A percentile compares a stretch with the other conserved stretches of the same genome.
These are phyloP conservation scores for Wickerhamomyces ciferrii DNA, from an alignment of 805 yeast genomes.

Conservation along the genomic window DNA sequence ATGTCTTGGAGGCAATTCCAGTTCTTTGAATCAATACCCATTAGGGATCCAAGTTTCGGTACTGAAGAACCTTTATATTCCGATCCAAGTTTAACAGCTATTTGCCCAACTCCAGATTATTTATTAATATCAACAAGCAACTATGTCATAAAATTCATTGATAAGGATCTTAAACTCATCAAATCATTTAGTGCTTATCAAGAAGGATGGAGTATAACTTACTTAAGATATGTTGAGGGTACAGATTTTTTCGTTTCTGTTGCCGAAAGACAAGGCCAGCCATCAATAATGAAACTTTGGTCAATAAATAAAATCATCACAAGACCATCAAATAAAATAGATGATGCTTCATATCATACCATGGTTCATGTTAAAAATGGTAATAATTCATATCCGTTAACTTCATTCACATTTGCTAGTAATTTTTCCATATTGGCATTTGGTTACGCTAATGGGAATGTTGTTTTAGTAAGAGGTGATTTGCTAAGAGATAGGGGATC, in stretches of 20 bases:
- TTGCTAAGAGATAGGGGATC: slow-evolving; percentile 84
- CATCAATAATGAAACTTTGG: slow-evolving; percentile 70
- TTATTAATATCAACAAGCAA: slow-evolving; percentile 57
- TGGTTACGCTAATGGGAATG: slow-evolving; percentile 83
- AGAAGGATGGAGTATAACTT: slow-evolving; percentile 56
- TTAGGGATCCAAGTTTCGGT: slow-evolving; percentile 74
- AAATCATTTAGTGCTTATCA: slow-evolving; percentile 61
- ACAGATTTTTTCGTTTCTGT: slow-evolving; percentile 60
- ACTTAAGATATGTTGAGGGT: slow-evolving; percentile 41
- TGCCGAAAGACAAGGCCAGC: slow-evolving; percentile 70
- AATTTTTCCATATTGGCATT: slow-evolving; percentile 63
- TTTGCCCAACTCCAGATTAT: slow-evolving; percentile 49
- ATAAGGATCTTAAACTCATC: slow-evolving; percentile 39
- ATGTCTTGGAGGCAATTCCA: slow-evolving; percentile 76
- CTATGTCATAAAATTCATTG: slow-evolving; percentile 51
- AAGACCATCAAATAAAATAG: slow-evolving; percentile 24
- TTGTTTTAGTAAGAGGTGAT: slow-evolving; percentile 82
- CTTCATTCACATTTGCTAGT: slow-evolving; percentile 50
- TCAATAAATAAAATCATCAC: slow-evolving; percentile 45
- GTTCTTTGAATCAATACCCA: slow-evolving; percentile 78
- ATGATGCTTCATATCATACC: slow-evolving; percentile 47
- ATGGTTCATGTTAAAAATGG: slow-evolving; percentile 63
- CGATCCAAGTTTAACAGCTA: slow-evolving; percentile 65
- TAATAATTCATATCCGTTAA: slow-evolving; percentile 71
- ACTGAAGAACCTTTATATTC: slow-evolving; percentile 66